phyloP scores from a whole-genome alignment of 331 rosid species.

The Malus hybrid region DNA sequence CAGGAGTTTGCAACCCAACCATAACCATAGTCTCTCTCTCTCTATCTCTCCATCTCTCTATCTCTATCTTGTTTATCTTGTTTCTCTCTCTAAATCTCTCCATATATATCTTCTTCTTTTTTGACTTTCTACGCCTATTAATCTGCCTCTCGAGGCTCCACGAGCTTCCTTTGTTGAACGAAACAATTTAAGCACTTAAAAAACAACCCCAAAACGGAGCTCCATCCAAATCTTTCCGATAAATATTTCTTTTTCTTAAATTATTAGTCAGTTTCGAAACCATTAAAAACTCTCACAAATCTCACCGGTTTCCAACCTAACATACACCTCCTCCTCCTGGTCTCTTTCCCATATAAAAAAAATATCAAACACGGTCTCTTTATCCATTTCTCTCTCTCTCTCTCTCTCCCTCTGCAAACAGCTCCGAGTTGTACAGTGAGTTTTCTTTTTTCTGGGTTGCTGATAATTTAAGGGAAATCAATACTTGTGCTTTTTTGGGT shows the following conservation, averaged over 20 bases:
- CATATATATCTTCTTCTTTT: constrained; percentile 7
- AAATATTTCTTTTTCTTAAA: background rate
- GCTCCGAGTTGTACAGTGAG: background rate
- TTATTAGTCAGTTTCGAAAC: constrained; percentile 27
- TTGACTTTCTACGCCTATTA: too few relatives aligned
- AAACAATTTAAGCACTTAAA: too few relatives aligned
- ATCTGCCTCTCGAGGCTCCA: too few relatives aligned
- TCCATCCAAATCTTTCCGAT: background rate
- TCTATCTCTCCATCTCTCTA: background rate
- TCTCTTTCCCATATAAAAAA: background rate
- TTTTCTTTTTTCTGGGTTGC: constrained; percentile 13
- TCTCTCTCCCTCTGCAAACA: background rate
- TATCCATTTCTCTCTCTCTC: background rate
- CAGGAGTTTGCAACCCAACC: constrained; percentile 39
- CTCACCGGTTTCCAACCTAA: constrained; percentile 50
- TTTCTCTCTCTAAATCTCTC: background rate
- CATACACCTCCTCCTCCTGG: constrained; percentile 11
- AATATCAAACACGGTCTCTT: background rate
- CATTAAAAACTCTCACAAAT: constrained; percentile 33
- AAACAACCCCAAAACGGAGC: too few relatives aligned
- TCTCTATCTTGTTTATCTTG: too few relatives aligned
- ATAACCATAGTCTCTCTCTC: background rate
- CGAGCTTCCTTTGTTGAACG: too few relatives aligned
- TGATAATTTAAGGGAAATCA: constrained; percentile 23
- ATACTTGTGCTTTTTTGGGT: constrained; percentile 21